Conservation (phyloP, 1,284 basidiomycete species). For the Marasmius sp. region DNA sequence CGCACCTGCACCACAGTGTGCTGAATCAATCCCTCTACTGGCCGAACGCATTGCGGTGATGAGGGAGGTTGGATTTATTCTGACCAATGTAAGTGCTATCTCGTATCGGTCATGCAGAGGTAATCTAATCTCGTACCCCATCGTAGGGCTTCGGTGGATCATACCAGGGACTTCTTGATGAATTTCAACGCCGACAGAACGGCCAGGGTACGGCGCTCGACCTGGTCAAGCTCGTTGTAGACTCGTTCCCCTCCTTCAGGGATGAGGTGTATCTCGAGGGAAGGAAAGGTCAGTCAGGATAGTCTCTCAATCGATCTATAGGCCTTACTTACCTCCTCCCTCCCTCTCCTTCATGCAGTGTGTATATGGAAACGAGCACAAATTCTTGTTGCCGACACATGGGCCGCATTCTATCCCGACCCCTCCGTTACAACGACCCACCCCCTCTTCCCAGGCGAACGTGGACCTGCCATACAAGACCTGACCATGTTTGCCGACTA, state of each 20-base stretch:
- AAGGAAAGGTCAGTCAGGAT: slow-evolving; percentile 44
- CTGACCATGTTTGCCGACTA: slow-evolving; percentile 90
- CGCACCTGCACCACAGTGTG: slow-evolving; percentile 51
- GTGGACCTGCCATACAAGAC: slow-evolving; percentile 57
- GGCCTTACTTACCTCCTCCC: too few species aligned
- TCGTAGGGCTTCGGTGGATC: slow-evolving; percentile 68
- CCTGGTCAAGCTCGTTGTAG: slow-evolving; percentile 68
- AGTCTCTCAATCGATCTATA: background rate
- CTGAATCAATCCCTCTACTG: slow-evolving; percentile 67
- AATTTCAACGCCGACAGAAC: slow-evolving; percentile 53
- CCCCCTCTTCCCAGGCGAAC: slow-evolving; percentile 62
- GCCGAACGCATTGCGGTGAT: slow-evolving; percentile 68
- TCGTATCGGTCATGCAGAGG: background rate
- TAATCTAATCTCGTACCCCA: background rate
- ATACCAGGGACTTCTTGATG: slow-evolving; percentile 62
- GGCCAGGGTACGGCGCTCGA: slow-evolving; percentile 65
- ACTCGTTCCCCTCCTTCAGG: slow-evolving; percentile 73
- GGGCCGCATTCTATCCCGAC: slow-evolving; percentile 77
- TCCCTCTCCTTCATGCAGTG: slow-evolving; percentile 38
- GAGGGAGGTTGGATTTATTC: slow-evolving; percentile 67
- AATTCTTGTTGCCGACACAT: slow-evolving; percentile 81
- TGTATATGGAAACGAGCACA: slow-evolving; percentile 84
- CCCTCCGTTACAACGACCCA: slow-evolving; percentile 42
- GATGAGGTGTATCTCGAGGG: slow-evolving; percentile 65
- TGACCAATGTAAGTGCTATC: slow-evolving; percentile 56